phyloP scores from a whole-genome alignment of 129 eudicot genomes.

The Centella asiatica region DNA sequence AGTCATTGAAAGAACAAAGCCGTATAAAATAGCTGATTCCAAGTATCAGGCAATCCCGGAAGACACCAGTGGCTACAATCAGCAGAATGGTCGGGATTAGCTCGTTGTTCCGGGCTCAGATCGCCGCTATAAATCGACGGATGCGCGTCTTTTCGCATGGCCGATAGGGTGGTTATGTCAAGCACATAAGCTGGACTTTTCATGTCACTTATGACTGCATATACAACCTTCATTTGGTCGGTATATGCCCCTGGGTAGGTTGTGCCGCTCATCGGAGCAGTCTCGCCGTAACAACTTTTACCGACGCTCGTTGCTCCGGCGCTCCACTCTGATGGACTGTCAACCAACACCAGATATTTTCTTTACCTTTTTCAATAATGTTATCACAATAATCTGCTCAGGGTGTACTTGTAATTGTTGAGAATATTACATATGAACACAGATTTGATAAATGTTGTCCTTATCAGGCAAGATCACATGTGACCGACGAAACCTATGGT shows the following conservation, averaged over 20 bases:
- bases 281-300: constrained; percentile 82
- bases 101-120: constrained; percentile 64
- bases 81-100: constrained; percentile 77
- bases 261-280: constrained; percentile 51
- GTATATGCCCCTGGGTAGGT: constrained; percentile 45
- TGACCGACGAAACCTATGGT: constrained; percentile 7
- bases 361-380: too few species aligned
- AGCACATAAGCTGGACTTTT: constrained; percentile 51
- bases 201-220: constrained; percentile 57
- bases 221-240: constrained; percentile 59
- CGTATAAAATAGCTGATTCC: constrained; percentile 87
- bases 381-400: too few species aligned
- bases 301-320: constrained; percentile 29
- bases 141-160: constrained; percentile 93
- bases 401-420: too few species aligned
- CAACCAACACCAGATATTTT: neutral
- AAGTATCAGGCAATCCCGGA: constrained; percentile 98
- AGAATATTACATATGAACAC: neutral
- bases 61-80: constrained; percentile 99
- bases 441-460: neutral
- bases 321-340: constrained; percentile 80
- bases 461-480: constrained; percentile 8
- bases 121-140: constrained; percentile 89
- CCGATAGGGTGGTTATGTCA: constrained; percentile 69
- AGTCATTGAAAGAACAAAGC: constrained; percentile 48